Percentiles rank a stretch among this genome's conserved stretches.
Evolutionary conservation across 805 yeast species (phyloP).

Genomic region (Candida tibetensis): DNA sequence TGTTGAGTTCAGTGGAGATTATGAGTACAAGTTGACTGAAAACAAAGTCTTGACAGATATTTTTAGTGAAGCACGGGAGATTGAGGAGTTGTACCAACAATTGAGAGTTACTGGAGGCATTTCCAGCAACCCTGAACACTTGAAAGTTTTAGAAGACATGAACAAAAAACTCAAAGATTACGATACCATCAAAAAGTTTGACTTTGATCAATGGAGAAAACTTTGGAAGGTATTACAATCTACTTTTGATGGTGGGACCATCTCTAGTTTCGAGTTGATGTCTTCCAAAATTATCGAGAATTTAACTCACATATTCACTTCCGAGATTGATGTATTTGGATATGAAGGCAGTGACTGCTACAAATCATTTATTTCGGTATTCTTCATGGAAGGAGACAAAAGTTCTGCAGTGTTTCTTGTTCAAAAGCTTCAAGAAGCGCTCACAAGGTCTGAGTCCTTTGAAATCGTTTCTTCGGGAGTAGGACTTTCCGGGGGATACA

Average conservation of each 20-base stretch:
- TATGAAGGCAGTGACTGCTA: constrained; percentile 33
- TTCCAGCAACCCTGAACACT: constrained; percentile 12
- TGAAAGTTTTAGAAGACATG: constrained; percentile 16
- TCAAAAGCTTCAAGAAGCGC: constrained; percentile 63
- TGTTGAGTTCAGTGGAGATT: constrained; percentile 29
- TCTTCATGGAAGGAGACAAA: constrained; percentile 24
- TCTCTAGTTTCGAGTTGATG: constrained; percentile 75
- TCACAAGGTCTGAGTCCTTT: constrained; percentile 72
- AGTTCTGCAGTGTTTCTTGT: constrained; percentile 44
- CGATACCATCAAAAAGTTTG: constrained; percentile 5
- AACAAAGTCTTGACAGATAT: constrained; percentile 16
- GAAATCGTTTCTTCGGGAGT: constrained; percentile 54
- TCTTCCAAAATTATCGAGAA: constrained; percentile 61
- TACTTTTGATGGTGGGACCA: constrained; percentile 16
- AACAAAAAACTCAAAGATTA: constrained; percentile 7
- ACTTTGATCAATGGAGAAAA: constrained; percentile 37
- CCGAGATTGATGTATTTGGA: constrained; percentile 15
- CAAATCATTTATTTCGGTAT: constrained; percentile 44
- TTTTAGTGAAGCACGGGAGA: constrained; percentile 15
- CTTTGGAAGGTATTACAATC: constrained; percentile 21
- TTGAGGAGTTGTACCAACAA: constrained; percentile 26
- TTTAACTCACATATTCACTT: constrained; percentile 34
- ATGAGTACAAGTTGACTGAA: constrained; percentile 17
- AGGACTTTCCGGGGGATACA: neutral
- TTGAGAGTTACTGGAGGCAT: constrained; percentile 17